These are phyloP conservation scores for Coffea canephora DNA, from an alignment of 257 asterid genomes.

Conservation along the genomic window DNA sequence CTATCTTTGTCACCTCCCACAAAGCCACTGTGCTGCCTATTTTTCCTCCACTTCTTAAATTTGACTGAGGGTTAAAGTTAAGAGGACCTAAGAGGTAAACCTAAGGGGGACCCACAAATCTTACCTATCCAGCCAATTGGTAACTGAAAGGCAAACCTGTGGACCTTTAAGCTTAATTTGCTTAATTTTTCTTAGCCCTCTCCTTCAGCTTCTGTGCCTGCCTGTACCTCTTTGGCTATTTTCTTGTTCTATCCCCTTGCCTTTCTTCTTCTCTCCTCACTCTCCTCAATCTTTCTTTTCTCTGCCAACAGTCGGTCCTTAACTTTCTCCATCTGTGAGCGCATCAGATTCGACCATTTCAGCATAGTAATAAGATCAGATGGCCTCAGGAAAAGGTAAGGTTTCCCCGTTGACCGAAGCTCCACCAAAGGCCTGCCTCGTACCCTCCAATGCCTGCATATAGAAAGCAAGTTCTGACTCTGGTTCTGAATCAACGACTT, in stretches of 20 bases:
- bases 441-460: slow-evolving; percentile 82
- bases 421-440: slow-evolving; percentile 53
- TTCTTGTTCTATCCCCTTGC: slow-evolving; percentile 66
- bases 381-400: slow-evolving; percentile 58
- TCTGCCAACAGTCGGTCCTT: slow-evolving; percentile 82
- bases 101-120: too few relatives aligned
- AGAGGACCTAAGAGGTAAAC: too few relatives aligned
- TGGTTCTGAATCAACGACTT: slow-evolving; percentile 52
- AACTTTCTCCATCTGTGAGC: slow-evolving; percentile 76
- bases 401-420: slow-evolving; percentile 57
- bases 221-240: slow-evolving; percentile 78
- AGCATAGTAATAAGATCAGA: slow-evolving; percentile 64
- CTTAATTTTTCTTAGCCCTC: slow-evolving; percentile 61
- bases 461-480: slow-evolving; percentile 71
- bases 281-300: slow-evolving; percentile 73
- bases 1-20: too few relatives aligned
- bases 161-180: too few relatives aligned
- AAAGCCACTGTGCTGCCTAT: too few relatives aligned
- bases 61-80: too few relatives aligned
- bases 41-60: too few relatives aligned
- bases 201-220: slow-evolving; percentile 59
- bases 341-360: slow-evolving; percentile 86
- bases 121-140: too few relatives aligned
- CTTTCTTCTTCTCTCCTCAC: slow-evolving; percentile 87
- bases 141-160: too few relatives aligned